phyloP scores from a whole-genome alignment of 805 yeast species.

The Kodamaea sagamina region DNA sequence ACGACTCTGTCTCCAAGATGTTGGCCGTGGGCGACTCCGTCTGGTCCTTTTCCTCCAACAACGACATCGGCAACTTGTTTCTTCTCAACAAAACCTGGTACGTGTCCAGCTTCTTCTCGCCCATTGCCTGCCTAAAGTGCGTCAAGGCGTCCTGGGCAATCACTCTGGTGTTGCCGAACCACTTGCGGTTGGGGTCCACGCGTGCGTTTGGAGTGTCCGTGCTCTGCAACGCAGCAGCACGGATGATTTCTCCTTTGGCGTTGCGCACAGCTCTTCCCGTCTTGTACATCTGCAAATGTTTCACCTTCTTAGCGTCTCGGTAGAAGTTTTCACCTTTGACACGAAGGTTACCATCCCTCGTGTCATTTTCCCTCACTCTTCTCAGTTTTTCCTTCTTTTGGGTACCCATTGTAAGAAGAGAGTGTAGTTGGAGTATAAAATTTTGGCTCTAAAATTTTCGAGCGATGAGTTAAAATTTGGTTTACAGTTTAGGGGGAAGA shows the following conservation, averaged over 20 bases:
- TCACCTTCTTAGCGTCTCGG: constrained; percentile 89
- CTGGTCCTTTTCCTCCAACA: constrained; percentile 83
- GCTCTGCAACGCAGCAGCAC: constrained; percentile 86
- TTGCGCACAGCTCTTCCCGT: constrained; percentile 86
- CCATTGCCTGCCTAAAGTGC: constrained; percentile 93
- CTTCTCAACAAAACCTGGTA: constrained; percentile 86
- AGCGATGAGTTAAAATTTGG: too few species aligned
- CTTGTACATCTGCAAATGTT: constrained; percentile 89
- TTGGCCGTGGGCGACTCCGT: constrained; percentile 74
- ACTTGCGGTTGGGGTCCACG: constrained; percentile 92
- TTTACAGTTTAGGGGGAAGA: too few species aligned
- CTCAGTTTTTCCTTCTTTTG: constrained; percentile 89
- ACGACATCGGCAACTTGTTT: constrained; percentile 93
- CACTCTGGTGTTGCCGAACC: constrained; percentile 98
- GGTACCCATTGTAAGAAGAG: constrained; percentile 67
- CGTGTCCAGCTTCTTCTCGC: constrained; percentile 75
- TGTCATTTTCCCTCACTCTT: constrained; percentile 77
- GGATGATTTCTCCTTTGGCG: constrained; percentile 80
- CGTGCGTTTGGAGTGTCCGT: constrained; percentile 88
- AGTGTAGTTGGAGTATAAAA: constrained; percentile 7
- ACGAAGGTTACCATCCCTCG: constrained; percentile 85
- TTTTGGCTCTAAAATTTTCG: background rate
- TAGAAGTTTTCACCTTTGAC: constrained; percentile 97
- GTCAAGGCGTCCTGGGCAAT: constrained; percentile 94
- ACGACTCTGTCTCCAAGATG: constrained; percentile 88